Evolutionary conservation across 1,284 basidiomycete genomes (phyloP), one percentile per base, ranked within the genome.

Genomic region (Mycosarcoma maydis): DNA sequence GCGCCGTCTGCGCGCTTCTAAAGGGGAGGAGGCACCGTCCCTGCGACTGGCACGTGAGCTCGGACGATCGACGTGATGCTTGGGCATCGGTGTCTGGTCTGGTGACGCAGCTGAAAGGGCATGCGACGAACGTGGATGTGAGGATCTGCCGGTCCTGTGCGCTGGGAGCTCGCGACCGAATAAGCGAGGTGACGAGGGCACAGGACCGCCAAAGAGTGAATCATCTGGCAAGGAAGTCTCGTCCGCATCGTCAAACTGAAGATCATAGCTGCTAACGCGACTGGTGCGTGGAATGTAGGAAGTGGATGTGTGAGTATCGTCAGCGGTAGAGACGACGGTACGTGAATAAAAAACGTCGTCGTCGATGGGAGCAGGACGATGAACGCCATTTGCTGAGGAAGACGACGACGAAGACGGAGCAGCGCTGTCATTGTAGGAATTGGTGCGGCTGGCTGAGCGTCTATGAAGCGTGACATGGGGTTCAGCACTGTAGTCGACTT

Each of bases 181-280:
- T 22, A 69, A 36, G 14, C 42, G 53, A 1, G 66, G 51, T 1
- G 59, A 58, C 14, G 54, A 50, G 2, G 52, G 52, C 2, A 33
- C 34, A 10, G 59, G 53, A 3, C 38, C 40, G n/a, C 66, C 66
- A 34, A 69, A 69, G 43, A 69, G 66, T 19, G 66, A 58, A 16
- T 69, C 59, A 24, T 62, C 48, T 9, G 45, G 49, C 5, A 53
- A 22, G 3, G 52, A 56, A 16, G 50, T 20, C 38, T 69, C 66
- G 38, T 69, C 66, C 5, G 66, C 66, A 55, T 69, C 66, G 33
- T 69, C 66, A 34, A 69, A 69, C 19, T 69, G 66, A 6, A 69
- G 55, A 32, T 69, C 66, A 39, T 69, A 69, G 51, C 59, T 59
- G 51, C 57, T 69, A 30, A 69, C 66, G 13, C 66, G 66, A 16